Percentiles rank a stretch among this genome's conserved stretches.
Evolutionary conservation across 208 protist genomes (phyloP).

Genomic region (Tritrichomonas foetus): DNA sequence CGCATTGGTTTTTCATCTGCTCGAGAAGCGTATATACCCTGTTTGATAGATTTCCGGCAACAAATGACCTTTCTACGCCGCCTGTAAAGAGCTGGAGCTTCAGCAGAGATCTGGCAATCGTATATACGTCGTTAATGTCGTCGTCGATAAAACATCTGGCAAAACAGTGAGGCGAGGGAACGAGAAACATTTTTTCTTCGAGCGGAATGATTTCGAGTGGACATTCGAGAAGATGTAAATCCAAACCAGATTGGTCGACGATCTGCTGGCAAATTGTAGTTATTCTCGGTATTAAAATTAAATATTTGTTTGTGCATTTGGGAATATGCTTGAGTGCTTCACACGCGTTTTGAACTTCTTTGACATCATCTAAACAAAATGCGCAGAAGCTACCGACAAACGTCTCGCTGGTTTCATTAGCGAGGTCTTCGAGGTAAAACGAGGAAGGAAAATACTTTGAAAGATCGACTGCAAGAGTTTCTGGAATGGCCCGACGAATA

Average conservation of each 20-base stretch:
- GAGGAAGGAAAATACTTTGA: no score
- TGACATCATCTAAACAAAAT: no score
- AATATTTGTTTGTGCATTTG: no score
- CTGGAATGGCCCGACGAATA: no score
- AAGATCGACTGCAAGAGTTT: no score
- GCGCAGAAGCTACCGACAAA: no score
- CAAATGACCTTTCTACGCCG: background rate
- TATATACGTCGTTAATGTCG: background rate
- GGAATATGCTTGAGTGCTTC: no score
- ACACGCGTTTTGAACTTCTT: no score
- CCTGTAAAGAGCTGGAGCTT: background rate
- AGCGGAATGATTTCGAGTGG: constrained; percentile 9
- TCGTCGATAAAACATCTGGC: background rate
- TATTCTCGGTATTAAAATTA: no score
- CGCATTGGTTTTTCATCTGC: background rate
- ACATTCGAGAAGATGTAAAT: background rate
- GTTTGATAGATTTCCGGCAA: background rate
- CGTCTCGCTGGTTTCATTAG: no score
- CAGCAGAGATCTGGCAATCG: background rate
- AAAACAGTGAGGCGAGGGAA: background rate
- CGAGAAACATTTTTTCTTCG: background rate
- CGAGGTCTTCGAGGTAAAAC: no score
- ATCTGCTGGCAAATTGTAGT: no score
- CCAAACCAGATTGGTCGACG: background rate
- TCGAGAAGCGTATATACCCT: background rate